Evolutionary conservation across 2,329 filamentous ascomycete genomes (phyloP), one percentile per base, ranked within the genome.

Genomic region (Lizonia empirigonia): DNA sequence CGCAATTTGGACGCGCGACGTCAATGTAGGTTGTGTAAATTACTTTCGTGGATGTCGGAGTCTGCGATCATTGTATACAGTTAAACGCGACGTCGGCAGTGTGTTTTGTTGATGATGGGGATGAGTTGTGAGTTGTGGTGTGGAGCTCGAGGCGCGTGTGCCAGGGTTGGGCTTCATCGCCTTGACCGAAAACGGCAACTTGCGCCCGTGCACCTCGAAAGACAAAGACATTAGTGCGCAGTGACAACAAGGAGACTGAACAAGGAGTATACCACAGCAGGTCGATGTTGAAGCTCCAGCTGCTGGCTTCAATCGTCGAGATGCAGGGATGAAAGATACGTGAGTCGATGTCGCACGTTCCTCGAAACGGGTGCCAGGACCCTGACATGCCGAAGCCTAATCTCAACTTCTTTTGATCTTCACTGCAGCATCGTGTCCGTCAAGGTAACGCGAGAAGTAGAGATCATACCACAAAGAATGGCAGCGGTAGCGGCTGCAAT

Each of bases 111-210:
- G 54, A 30, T 42, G 38, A 29, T 51, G 44, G 51, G 52, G 55
- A 56, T 57, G 27, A 46, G 54, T 23, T 39, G 29, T 45, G 49
- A 46, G 37, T 24, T 44, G 32, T 40, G 50, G 34, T 44, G 19
- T 44, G 44, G 48, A 34, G 37, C 44, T 50, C 50, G 56, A 56
- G 57, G 57, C 60, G 59, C 51, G 60, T 49, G 54, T 50, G 51
- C 55, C 53, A 60, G 54, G 52, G 45, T 60, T 52, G 35, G 48
- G 47, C 45, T 29, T 29, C 39, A 44, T 51, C 27, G 48, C 36
- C 46, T 39, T 40, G 40, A 20, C 51, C 44, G 38, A 26, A 53
- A 50, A 16, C 18, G 45, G 48, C 32, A 40, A 30, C 24, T 23
- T 27, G 32, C 49, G 49, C 42, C 44, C 44, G 49, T 46, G 49